Conservation (phyloP, 192 early-diverging fungal genomes). For the Coemansia biformis region DNA sequence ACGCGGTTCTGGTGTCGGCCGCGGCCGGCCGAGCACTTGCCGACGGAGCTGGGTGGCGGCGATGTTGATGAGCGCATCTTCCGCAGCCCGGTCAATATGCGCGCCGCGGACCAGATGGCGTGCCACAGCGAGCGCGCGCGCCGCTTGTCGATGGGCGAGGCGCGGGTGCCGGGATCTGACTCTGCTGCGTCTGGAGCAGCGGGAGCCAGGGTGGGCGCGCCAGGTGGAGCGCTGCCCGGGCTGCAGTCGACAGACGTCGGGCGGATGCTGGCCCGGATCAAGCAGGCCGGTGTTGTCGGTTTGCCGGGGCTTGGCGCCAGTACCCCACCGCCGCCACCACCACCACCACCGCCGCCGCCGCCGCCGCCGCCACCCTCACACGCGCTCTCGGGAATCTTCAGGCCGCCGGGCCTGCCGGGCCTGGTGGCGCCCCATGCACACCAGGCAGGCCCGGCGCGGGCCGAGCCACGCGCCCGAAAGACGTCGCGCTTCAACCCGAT, state of each 20-base stretch:
- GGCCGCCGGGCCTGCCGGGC: slow-evolving; percentile 1
- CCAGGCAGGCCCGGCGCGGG: slow-evolving; percentile 16
- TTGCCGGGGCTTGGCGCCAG: slow-evolving; percentile 17
- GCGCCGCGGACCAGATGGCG: slow-evolving; percentile 18
- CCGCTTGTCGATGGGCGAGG: background rate
- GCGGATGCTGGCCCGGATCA: slow-evolving; percentile 39
- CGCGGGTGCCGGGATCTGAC: background rate
- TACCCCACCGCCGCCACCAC: background rate
- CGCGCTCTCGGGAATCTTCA: slow-evolving; percentile 1
- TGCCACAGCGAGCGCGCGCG: background rate
- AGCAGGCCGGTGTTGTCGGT: slow-evolving; percentile 13
- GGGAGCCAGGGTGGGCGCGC: background rate
- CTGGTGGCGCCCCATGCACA: background rate
- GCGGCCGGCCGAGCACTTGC: slow-evolving; percentile 66
- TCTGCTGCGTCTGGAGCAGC: background rate
- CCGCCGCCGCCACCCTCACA: slow-evolving; percentile 3
- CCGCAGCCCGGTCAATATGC: slow-evolving; percentile 12
- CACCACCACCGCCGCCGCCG: background rate
- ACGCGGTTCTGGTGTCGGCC: slow-evolving; percentile 94
- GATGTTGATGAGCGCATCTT: slow-evolving; percentile 35
- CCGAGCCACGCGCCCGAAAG: slow-evolving; percentile 7
- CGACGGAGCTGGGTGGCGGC: slow-evolving; percentile 28
- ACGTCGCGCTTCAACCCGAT: slow-evolving; percentile 38
- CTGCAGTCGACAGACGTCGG: slow-evolving; percentile 30
- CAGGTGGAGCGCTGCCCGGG: slow-evolving; percentile 6